These are phyloP conservation scores for Periconia sp. DNA, from an alignment of 2,329 filamentous ascomycete genomes.

Conservation along the genomic window DNA sequence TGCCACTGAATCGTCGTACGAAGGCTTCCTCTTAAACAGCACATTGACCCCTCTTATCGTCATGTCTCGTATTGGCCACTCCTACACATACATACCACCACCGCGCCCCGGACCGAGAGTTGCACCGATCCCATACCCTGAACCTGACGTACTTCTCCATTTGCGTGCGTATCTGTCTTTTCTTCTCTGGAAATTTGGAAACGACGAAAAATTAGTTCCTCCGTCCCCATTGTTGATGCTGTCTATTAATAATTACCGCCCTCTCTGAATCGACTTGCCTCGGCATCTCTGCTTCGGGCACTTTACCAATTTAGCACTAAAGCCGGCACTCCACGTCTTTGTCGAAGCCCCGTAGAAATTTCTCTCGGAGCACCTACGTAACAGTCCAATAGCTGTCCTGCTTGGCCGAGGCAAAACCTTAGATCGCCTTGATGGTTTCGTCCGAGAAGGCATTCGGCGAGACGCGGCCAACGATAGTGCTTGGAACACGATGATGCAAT, in stretches of 20 bases:
- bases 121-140: no score
- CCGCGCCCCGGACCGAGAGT: no score
- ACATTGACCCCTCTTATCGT: no score
- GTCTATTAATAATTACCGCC: slow-evolving; percentile 3
- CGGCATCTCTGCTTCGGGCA: slow-evolving; percentile 1
- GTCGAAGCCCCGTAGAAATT: not conserved
- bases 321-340: slow-evolving; percentile 5
- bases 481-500: slow-evolving; percentile 11
- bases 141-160: no score
- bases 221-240: no score
- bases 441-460: not conserved
- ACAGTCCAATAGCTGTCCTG: not conserved
- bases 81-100: no score
- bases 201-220: no score
- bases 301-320: slow-evolving; percentile 5
- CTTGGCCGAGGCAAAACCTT: not conserved
- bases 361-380: not conserved
- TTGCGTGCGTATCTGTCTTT: no score
- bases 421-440: not conserved
- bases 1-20: no score
- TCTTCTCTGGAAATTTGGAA: no score
- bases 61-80: no score
- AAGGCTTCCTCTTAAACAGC: no score
- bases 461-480: not conserved
- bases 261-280: not conserved